A percentile compares a stretch with the other conserved stretches of the same genome.
These are phyloP conservation scores for Rhinocladiella similis DNA, from an alignment of 2,329 filamentous ascomycete species.

Conservation along the genomic window DNA sequence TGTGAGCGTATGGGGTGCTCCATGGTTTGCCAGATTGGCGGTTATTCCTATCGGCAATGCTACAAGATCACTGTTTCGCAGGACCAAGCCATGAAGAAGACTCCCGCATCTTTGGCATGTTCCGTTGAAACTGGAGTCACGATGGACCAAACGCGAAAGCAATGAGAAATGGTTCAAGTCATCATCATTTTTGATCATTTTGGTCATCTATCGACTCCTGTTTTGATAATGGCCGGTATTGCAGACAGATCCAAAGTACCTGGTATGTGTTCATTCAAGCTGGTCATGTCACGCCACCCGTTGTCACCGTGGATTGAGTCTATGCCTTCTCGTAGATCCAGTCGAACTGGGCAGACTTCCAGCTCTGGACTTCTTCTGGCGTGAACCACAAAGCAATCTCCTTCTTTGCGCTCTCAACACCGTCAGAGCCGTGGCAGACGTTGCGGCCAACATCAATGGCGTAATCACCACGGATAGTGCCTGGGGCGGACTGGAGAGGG, in stretches of 20 bases:
- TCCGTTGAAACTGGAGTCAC: background rate
- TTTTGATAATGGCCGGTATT: background rate
- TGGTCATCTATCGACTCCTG: conserved; percentile 8
- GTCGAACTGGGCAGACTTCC: conserved; percentile 80
- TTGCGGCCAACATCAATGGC: conserved; percentile 92
- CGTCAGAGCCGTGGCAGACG: conserved; percentile 99
- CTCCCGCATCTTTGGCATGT: background rate
- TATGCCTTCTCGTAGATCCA: conserved; percentile 95
- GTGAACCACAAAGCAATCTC: conserved; percentile 99
- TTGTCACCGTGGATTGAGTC: conserved; percentile 25
- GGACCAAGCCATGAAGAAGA: conserved; percentile 25
- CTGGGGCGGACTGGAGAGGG: conserved; percentile 88
- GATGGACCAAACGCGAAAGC: background rate
- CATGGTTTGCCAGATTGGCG: conserved; percentile 79
- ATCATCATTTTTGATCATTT: conserved; percentile 1
- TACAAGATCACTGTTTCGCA: conserved; percentile 41
- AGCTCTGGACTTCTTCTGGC: conserved; percentile 78
- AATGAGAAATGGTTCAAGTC: background rate
- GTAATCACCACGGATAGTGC: conserved; percentile 96
- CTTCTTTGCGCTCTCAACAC: conserved; percentile 98
- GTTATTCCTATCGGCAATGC: conserved; percentile 50
- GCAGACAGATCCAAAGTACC: background rate
- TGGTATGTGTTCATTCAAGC: background rate
- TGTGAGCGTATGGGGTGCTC: conserved; percentile 82
- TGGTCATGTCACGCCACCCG: background rate